Percentiles rank a stretch among this genome's conserved stretches.
phyloP scores from a whole-genome alignment of 768 basidiomycete genomes.

The Lanmaoa pseudosensibilis region DNA sequence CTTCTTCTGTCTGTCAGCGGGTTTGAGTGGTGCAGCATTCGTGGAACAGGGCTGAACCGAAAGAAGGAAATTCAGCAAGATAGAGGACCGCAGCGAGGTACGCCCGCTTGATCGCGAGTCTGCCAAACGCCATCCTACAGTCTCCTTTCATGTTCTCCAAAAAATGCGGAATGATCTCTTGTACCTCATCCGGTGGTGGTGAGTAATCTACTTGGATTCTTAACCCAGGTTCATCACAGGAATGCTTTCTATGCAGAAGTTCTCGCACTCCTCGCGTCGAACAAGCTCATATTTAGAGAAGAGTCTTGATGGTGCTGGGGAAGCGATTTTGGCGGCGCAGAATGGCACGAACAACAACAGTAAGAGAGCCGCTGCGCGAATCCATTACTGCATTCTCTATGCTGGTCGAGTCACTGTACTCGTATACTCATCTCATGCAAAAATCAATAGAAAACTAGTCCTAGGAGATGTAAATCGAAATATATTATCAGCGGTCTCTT shows the following conservation, averaged over 20 bases:
- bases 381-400: not conserved
- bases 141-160: not conserved
- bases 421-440: not conserved
- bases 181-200: not conserved
- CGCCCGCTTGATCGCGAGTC: slow-evolving; percentile 9
- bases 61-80: too few species aligned
- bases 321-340: not conserved
- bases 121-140: not conserved
- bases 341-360: slow-evolving; percentile 4
- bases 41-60: too few species aligned
- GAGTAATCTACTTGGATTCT: not conserved
- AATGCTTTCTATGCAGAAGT: not conserved
- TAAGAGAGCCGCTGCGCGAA: not conserved
- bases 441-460: not conserved
- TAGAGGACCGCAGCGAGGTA: not conserved
- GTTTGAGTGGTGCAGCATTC: too few species aligned
- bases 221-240: not conserved
- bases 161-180: slow-evolving; percentile 1
- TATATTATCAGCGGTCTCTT: slow-evolving; percentile 19
- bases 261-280: slow-evolving; percentile 4
- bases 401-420: not conserved
- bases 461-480: not conserved
- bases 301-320: not conserved
- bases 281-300: not conserved
- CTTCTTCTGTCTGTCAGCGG: too few species aligned